A percentile compares a stretch with the other conserved stretches of the same genome.
Evolutionary conservation across 352 stramenopile species (phyloP).

Genomic region (Saprolegnia parasitica): DNA sequence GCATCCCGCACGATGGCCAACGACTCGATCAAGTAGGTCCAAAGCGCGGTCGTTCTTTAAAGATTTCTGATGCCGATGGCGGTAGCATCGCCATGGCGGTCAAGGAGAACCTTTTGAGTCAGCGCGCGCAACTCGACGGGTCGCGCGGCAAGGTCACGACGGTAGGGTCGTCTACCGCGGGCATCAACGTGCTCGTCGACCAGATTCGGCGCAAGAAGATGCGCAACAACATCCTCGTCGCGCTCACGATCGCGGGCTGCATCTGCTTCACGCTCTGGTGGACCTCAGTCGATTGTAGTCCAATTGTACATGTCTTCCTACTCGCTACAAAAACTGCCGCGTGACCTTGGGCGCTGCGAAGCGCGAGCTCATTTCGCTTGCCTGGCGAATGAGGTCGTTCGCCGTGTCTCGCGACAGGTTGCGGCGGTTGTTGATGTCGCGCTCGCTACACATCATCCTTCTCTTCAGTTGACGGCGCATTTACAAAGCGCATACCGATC

Average conservation of each 20-base stretch:
- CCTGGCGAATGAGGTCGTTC: slow-evolving; percentile 65
- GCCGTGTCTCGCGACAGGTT: slow-evolving; percentile 68
- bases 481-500: slow-evolving; percentile 43
- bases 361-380: slow-evolving; percentile 78
- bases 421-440: slow-evolving; percentile 53
- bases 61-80: slow-evolving; percentile 29
- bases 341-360: slow-evolving; percentile 80
- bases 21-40: slow-evolving; percentile 73
- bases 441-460: slow-evolving; percentile 43
- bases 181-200: slow-evolving; percentile 95
- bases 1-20: slow-evolving; percentile 74
- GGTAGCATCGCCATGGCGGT: slow-evolving; percentile 75
- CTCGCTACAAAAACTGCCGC: slow-evolving; percentile 67
- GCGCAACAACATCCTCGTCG: slow-evolving; percentile 96
- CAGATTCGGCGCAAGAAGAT: slow-evolving; percentile 95
- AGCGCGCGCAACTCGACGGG: slow-evolving; percentile 83
- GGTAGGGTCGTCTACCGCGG: slow-evolving; percentile 88
- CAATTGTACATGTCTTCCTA: neutral
- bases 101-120: slow-evolving; percentile 84
- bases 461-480: neutral
- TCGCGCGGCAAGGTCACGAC: slow-evolving; percentile 78
- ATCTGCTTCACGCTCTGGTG: slow-evolving; percentile 97
- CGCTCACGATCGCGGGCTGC: slow-evolving; percentile 92
- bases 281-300: slow-evolving; percentile 41
- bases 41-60: slow-evolving; percentile 32